Conservation (phyloP, 1,284 basidiomycete genomes). For the Flammula alnicola region DNA sequence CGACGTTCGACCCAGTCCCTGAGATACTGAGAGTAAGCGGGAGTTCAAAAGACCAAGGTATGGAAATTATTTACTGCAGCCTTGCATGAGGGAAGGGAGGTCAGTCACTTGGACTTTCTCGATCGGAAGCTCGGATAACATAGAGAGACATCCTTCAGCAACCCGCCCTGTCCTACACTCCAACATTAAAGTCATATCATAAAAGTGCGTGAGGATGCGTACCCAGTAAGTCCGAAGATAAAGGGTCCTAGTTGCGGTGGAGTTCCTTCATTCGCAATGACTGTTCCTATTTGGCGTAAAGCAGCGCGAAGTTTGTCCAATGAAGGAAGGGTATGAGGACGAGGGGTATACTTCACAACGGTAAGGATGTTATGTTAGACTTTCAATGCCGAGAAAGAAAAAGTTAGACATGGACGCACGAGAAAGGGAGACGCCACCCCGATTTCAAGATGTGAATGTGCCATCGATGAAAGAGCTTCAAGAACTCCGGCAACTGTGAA, state of each 20-base stretch:
- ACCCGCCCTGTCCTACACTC: slow-evolving; percentile 75
- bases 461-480: slow-evolving; percentile 80
- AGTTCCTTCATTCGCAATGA: slow-evolving; percentile 63
- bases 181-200: neutral
- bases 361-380: slow-evolving; percentile 12
- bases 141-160: slow-evolving; percentile 72
- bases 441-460: slow-evolving; percentile 75
- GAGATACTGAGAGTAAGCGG: too few species aligned
- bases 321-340: slow-evolving; percentile 75
- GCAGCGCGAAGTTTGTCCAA: slow-evolving; percentile 62
- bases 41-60: too few species aligned
- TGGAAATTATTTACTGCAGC: too few species aligned
- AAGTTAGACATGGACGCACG: slow-evolving; percentile 46
- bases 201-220: slow-evolving; percentile 22
- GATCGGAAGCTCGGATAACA: slow-evolving; percentile 74
- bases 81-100: neutral
- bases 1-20: too few species aligned
- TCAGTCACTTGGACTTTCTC: slow-evolving; percentile 52
- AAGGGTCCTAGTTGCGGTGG: slow-evolving; percentile 73
- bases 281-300: slow-evolving; percentile 62
- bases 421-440: slow-evolving; percentile 86
- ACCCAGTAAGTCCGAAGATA: slow-evolving; percentile 86
- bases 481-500: slow-evolving; percentile 78
- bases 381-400: too few species aligned
- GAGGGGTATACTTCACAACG: slow-evolving; percentile 66